Evolutionary conservation across 805 yeast species (phyloP), one percentile per base, ranked within the genome.

Genomic region (Tetrapisispora taiwanensis): DNA sequence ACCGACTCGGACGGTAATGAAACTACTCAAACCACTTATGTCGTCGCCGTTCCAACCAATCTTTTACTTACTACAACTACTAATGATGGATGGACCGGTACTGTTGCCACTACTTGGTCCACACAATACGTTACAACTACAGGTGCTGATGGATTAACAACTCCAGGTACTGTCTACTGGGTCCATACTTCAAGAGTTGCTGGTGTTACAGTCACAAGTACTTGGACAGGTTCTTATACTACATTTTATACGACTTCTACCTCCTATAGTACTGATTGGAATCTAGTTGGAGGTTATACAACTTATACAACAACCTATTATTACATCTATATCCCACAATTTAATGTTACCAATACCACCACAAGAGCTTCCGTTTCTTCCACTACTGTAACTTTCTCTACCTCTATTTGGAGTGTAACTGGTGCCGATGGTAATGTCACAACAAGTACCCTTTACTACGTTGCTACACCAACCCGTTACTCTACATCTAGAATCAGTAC

Each of bases 381-480:
- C 4, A 12, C 30, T 13, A 27, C 45, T 6, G 18, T 6, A n/a
- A 38, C 27, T 5, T 30, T 24, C 10, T 34, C 46, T 39, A 43
- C 42, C 12, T 43, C 35, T 2, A 14, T 30, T 9, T 24, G 36
- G 2, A 43, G 49, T 0, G 31, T 24, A 18, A 50, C 51, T 7
- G 52, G 48, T 26, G 26, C 26, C 2, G 48, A 49, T 32, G 48
- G 46, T 22, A 39, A 41, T 30, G 30, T 41, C 7, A 49, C 50
- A 22, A 46, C 46, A 17, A 33, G 39, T 22, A 49, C 52, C 1
- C 36, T 44, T 18, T 49, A 40, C 24, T 39, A 42, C 18, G 39
- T n/a, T 7, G 7, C n/a, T n/a, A n/a, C n/a, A n/a, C n/a, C n/a
- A n/a, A n/a, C n/a, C n/a, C n/a, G n/a, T n/a, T n/a, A n/a, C 12